A percentile compares a stretch with the other conserved stretches of the same genome.
phyloP scores from a whole-genome alignment of 306 rosid genomes.

The Ammopiptanthus mongolicus region DNA sequence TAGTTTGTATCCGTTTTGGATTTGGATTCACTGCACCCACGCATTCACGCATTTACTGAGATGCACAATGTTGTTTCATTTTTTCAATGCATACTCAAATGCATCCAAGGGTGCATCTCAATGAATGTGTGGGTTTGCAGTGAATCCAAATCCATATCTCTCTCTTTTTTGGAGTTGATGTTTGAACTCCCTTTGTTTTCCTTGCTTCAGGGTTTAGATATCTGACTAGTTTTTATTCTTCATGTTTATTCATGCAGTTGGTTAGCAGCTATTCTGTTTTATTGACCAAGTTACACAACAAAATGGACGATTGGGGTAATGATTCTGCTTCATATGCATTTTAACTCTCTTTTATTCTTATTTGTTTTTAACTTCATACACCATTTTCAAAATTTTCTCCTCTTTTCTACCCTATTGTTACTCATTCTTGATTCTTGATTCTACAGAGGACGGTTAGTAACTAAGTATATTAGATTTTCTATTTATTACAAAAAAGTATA shows the following conservation, averaged over 20 bases:
- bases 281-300: neutral
- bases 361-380: neutral
- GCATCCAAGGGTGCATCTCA: no score
- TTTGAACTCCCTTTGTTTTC: neutral
- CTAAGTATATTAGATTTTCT: no score
- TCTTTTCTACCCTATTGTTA: neutral
- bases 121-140: no score
- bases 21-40: no score
- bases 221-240: neutral
- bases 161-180: neutral
- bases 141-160: no score
- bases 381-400: neutral
- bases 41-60: no score
- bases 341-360: neutral
- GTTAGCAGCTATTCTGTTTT: slow-evolving; percentile 3
- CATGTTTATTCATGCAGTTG: neutral
- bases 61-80: no score
- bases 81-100: no score
- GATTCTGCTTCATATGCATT: neutral
- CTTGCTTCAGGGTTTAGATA: neutral
- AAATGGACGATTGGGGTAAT: slow-evolving; percentile 85
- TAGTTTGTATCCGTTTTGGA: no score
- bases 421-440: neutral
- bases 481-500: neutral
- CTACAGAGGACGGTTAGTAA: no score